These are phyloP conservation scores for Globisporangium cederbergense DNA, from an alignment of 352 stramenopile genomes.

Conservation along the genomic window DNA sequence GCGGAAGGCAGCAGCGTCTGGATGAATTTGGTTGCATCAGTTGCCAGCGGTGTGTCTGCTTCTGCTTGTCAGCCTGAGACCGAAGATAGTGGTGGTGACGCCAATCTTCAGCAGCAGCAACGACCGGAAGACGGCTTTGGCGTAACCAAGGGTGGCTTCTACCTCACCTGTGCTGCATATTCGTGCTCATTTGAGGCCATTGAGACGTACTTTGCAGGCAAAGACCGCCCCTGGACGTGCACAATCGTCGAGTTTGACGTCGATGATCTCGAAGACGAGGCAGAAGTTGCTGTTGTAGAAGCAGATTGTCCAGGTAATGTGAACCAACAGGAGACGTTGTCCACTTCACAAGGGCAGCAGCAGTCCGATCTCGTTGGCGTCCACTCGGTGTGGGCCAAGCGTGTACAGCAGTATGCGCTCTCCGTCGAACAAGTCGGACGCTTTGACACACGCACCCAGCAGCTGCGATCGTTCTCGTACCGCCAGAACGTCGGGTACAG, in stretches of 20 bases:
- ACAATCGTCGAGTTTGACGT: slow-evolving; percentile 47
- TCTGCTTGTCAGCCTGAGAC: slow-evolving; percentile 13
- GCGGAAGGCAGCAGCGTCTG: slow-evolving; percentile 64
- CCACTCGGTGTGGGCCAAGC: slow-evolving; percentile 14
- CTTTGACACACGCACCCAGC: slow-evolving; percentile 18
- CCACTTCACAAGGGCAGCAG: not conserved
- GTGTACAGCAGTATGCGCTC: slow-evolving; percentile 17
- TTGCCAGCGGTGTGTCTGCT: slow-evolving; percentile 2
- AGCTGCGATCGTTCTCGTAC: slow-evolving; percentile 11
- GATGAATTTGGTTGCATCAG: slow-evolving; percentile 30
- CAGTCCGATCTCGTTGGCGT: not conserved
- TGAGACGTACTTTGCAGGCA: slow-evolving; percentile 13
- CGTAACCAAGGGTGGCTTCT: slow-evolving; percentile 16
- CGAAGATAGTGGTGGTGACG: not conserved
- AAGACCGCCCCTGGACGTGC: slow-evolving; percentile 22
- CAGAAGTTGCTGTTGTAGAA: too few relatives aligned
- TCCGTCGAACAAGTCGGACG: slow-evolving; percentile 17
- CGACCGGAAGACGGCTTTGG: not conserved
- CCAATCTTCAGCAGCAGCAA: not conserved
- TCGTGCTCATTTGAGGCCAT: slow-evolving; percentile 29
- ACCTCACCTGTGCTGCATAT: slow-evolving; percentile 23
- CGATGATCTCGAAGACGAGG: slow-evolving; percentile 42
- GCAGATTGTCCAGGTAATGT: slow-evolving; percentile 33
- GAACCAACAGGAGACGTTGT: slow-evolving; percentile 9
- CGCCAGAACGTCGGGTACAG: slow-evolving; percentile 8